Base-by-base conservation (phyloP, 208 protist species). In the Wallacemonas sp. region DNA sequence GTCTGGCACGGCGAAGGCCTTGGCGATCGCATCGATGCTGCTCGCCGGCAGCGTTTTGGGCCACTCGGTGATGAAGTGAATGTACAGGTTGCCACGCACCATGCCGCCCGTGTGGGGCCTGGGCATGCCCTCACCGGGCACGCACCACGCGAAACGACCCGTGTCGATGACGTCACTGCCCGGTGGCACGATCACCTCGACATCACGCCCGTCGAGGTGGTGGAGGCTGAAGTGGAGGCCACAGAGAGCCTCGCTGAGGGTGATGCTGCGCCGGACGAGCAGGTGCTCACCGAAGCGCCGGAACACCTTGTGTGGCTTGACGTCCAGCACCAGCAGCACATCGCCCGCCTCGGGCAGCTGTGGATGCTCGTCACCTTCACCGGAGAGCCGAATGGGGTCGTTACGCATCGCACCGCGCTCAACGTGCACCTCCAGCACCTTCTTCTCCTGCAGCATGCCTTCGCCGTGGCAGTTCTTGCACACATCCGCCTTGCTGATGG, bases 351-450 rank as follows among this genome's bases (percentile, higher is more conserved):
- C 66, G 0, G 77, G 71, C 43, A 96, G 70, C 33, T 85, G 90
- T 1, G 90, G 92, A 43, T 80, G 65, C 67, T 99, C 90, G 46
- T 99, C 93, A 48, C 95, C 98, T 73, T 99, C 98, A 16, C 96
- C 97, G 11, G 65, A 54, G 70, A 99, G 99, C 16, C 71, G 76
- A 44, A 99, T 88, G 48, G 97, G 90, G 70, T 99, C 94, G 43
- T 87, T 85, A 34, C 97, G 65, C 47, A 78, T 70, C 80, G 98
- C 97, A 39, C 98, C 98, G 17, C 84, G 83, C 49, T 98, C 97
- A 57, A 99, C 95, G 60, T 95, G 68, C 2, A 99, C 95, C 54
- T 99, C 94, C 16, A 99, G 67, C 44, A 97, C 77, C 73, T 98
- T 96, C 57, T 92, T 81, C 60, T 99, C 96, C 30, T 90, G 78